A percentile compares a stretch with the other conserved stretches of the same genome.
Evolutionary conservation across 306 rosid genomes (phyloP).

Genomic region (Begonia fuchsioides): DNA sequence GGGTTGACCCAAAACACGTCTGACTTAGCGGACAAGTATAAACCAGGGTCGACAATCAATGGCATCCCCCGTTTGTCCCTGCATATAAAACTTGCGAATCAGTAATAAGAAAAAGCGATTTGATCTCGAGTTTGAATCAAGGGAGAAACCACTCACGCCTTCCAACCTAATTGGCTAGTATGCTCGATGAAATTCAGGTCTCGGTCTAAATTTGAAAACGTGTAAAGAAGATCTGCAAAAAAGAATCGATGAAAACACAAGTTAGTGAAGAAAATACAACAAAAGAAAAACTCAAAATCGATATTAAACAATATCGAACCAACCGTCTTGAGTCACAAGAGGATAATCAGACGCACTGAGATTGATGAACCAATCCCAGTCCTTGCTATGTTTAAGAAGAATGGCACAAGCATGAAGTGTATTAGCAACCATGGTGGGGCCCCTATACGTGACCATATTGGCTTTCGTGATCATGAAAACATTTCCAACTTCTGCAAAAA

Average conservation of each 20-base stretch:
- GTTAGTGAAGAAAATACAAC: background rate
- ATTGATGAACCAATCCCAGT: conserved; percentile 99
- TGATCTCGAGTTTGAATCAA: background rate
- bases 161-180: conserved; percentile 87
- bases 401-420: conserved; percentile 99
- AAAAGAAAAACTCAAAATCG: background rate
- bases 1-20: conserved; percentile 68
- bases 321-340: conserved; percentile 94
- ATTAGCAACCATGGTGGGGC: conserved; percentile 92
- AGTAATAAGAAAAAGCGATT: background rate
- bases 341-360: conserved; percentile 99
- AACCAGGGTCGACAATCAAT: conserved; percentile 75
- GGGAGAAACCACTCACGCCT: conserved; percentile 39
- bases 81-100: conserved; percentile 7
- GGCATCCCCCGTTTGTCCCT: conserved; percentile 94
- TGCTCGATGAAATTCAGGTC: conserved; percentile 81
- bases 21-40: conserved; percentile 45
- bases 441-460: conserved; percentile 87
- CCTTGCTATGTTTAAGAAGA: conserved; percentile 67
- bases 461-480: conserved; percentile 63
- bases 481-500: conserved; percentile 55
- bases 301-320: conserved; percentile 17
- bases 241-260: background rate
- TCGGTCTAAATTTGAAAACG: conserved; percentile 43
- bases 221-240: conserved; percentile 54